Percentiles rank a stretch among this genome's conserved stretches.
phyloP scores from a whole-genome alignment of 306 rosid species.

The Rosa multiflora region DNA sequence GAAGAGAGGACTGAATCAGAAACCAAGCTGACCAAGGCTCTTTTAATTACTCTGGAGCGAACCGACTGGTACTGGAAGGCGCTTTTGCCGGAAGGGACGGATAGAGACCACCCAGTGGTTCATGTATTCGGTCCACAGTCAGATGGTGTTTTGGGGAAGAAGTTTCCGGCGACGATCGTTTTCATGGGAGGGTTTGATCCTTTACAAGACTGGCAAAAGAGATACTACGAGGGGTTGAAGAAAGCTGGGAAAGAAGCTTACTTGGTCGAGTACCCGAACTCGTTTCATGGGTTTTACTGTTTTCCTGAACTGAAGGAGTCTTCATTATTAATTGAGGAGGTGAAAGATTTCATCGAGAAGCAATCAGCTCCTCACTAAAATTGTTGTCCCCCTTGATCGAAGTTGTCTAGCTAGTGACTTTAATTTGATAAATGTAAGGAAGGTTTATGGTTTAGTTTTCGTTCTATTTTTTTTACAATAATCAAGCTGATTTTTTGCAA shows the following conservation, averaged over 20 bases:
- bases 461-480: too few species aligned
- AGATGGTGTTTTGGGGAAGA: not conserved
- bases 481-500: too few species aligned
- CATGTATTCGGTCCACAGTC: not conserved
- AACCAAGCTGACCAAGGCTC: not conserved
- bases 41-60: not conserved
- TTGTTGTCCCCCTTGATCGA: too few species aligned
- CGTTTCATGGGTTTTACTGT: conserved; percentile 24
- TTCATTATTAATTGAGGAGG: not conserved
- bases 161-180: conserved; percentile 26
- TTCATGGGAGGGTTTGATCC: conserved; percentile 27
- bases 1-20: not conserved
- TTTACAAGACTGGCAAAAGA: conserved; percentile 28
- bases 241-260: conserved; percentile 20
- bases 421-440: too few species aligned
- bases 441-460: too few species aligned
- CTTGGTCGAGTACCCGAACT: conserved; percentile 25
- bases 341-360: conserved; percentile 27
- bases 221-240: conserved; percentile 21
- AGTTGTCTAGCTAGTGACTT: too few species aligned
- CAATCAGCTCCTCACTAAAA: not conserved
- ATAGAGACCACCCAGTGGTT: not conserved
- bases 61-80: not conserved
- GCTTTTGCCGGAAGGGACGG: not conserved
- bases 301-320: conserved; percentile 16